These are phyloP conservation scores for Diaporthe nobilis DNA, from an alignment of 2,329 filamentous ascomycete species.

Conservation along the genomic window DNA sequence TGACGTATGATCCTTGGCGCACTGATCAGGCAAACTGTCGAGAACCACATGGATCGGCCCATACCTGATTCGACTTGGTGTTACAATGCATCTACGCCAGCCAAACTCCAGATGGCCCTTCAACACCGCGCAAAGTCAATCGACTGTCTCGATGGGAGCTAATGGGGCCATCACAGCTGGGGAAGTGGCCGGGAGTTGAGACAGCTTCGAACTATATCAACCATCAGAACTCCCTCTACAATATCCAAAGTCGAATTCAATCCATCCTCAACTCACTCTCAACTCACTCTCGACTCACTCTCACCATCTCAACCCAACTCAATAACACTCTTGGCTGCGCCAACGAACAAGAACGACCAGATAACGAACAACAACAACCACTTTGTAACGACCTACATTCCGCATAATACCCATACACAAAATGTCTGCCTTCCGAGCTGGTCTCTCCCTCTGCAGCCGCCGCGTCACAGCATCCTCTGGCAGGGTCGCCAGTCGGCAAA, in stretches of 20 bases:
- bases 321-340: constrained; percentile 19
- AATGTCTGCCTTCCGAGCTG: constrained; percentile 35
- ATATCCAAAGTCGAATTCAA: background rate
- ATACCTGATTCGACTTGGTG: constrained; percentile 34
- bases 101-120: constrained; percentile 19
- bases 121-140: constrained; percentile 22
- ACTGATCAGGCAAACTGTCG: constrained; percentile 34
- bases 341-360: background rate
- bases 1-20: constrained; percentile 34
- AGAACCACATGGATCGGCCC: constrained; percentile 30
- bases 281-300: constrained; percentile 18
- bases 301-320: background rate
- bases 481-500: background rate
- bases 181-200: background rate
- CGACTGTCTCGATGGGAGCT: background rate
- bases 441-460: constrained; percentile 22
- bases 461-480: constrained; percentile 26
- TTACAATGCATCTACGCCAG: constrained; percentile 21
- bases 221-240: background rate
- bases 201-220: constrained; percentile 28
- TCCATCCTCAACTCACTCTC: constrained; percentile 15
- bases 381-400: background rate
- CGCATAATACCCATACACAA: constrained; percentile 8
- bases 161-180: constrained; percentile 8
- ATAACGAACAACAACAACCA: background rate